A percentile compares a stretch with the other conserved stretches of the same genome.
Conservation (phyloP, 2,329 filamentous ascomycete genomes). For the Claviceps maximensis region DNA sequence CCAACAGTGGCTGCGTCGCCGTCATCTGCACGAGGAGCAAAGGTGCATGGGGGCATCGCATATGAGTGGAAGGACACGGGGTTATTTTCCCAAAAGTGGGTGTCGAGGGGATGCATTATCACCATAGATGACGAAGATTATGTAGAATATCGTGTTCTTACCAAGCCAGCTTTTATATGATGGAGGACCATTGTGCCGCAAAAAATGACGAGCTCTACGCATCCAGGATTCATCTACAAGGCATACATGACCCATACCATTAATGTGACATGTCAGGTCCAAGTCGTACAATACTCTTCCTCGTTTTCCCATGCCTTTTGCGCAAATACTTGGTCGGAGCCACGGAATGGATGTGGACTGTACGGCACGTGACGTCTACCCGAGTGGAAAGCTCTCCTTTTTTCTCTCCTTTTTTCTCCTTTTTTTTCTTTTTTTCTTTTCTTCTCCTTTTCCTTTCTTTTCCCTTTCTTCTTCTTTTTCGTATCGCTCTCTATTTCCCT, state of each 20-base stretch:
- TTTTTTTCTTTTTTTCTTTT: background rate
- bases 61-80: slow-evolving; percentile 2
- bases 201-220: no score
- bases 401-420: background rate
- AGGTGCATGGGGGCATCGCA: background rate
- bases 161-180: slow-evolving; percentile 1
- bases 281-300: no score
- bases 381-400: background rate
- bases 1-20: background rate
- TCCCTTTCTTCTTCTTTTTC: background rate
- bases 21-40: background rate
- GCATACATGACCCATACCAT: no score
- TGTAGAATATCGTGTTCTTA: slow-evolving; percentile 2
- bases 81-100: background rate
- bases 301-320: no score
- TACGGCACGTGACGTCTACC: no score
- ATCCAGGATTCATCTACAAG: no score
- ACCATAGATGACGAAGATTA: slow-evolving; percentile 2
- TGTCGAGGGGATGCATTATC: slow-evolving; percentile 1
- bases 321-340: no score
- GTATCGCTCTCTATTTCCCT: no score
- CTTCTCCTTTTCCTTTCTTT: background rate
- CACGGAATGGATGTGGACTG: no score
- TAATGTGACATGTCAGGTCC: no score
- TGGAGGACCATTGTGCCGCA: background rate